A percentile compares a stretch with the other conserved stretches of the same genome.
Conservation (phyloP, 2,329 filamentous ascomycete species). For the Calycina marina region DNA sequence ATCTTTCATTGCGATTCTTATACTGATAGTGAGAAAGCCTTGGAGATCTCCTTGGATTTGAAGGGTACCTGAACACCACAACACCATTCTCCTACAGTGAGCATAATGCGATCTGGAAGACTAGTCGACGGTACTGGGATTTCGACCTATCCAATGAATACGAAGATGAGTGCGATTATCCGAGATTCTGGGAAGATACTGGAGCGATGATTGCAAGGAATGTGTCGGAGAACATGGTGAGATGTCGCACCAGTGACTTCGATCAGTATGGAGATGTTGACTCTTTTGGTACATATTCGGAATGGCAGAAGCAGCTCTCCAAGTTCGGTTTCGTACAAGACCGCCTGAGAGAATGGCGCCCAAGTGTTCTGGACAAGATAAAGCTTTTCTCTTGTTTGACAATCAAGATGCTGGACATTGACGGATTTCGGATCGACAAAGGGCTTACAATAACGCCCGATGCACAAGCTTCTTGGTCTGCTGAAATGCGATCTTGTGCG, state of each 20-base stretch:
- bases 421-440: constrained; percentile 54
- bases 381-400: constrained; percentile 48
- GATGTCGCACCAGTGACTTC: constrained; percentile 49
- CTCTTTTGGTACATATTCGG: constrained; percentile 46
- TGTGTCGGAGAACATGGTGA: constrained; percentile 31
- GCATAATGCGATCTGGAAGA: constrained; percentile 43
- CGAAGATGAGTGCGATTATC: constrained; percentile 39
- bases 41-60: constrained; percentile 47
- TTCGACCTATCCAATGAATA: constrained; percentile 41
- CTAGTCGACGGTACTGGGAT: constrained; percentile 38
- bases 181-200: constrained; percentile 45
- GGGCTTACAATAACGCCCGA: constrained; percentile 49
- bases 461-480: constrained; percentile 41
- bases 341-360: constrained; percentile 48
- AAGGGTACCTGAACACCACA: constrained; percentile 42
- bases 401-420: constrained; percentile 47
- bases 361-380: constrained; percentile 40
- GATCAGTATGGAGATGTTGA: constrained; percentile 39
- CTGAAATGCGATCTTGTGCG: constrained; percentile 42
- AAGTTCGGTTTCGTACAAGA: constrained; percentile 56
- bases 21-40: no score
- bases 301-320: constrained; percentile 48
- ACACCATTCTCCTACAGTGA: constrained; percentile 37
- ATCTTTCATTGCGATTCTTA: no score
- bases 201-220: constrained; percentile 28